Conservation (phyloP, 192 early-diverging fungal genomes). For the Coemansia sp. region DNA sequence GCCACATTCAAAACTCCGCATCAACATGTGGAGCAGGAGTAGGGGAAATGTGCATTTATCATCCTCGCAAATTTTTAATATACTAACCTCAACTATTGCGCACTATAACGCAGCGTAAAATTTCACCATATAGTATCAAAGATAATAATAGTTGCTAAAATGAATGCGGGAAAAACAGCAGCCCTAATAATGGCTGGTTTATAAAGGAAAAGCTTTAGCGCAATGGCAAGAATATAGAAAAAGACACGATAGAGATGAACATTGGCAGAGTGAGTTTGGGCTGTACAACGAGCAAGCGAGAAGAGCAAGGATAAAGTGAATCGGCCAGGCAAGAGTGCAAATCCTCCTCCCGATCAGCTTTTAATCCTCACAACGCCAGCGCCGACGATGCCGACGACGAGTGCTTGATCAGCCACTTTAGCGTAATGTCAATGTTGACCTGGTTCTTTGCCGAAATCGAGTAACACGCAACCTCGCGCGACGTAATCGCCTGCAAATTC, state of each 20-base stretch:
- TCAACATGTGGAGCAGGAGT: neutral
- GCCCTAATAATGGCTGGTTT: neutral
- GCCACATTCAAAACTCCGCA: too few relatives aligned
- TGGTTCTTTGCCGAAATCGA: slow-evolving; percentile 98
- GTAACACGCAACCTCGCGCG: slow-evolving; percentile 96
- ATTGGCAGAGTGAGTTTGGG: neutral
- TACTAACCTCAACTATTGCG: too few relatives aligned
- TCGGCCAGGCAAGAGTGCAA: neutral
- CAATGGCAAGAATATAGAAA: slow-evolving; percentile 2
- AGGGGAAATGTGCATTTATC: neutral
- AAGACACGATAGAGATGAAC: neutral
- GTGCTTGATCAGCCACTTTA: slow-evolving; percentile 94
- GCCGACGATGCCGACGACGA: slow-evolving; percentile 45
- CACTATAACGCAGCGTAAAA: too few relatives aligned
- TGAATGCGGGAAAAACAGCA: neutral
- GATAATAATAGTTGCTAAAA: neutral
- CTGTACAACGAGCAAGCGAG: slow-evolving; percentile 9
- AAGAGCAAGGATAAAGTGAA: neutral
- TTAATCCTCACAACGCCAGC: slow-evolving; percentile 9
- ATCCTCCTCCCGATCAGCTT: neutral
- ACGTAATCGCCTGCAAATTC: slow-evolving; percentile 85
- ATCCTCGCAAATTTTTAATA: neutral
- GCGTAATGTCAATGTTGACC: slow-evolving; percentile 94
- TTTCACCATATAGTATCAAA: neutral
- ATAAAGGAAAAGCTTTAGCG: slow-evolving; percentile 1